phyloP scores from a whole-genome alignment of 139 green algal species.

The Pleodorina starrii region DNA sequence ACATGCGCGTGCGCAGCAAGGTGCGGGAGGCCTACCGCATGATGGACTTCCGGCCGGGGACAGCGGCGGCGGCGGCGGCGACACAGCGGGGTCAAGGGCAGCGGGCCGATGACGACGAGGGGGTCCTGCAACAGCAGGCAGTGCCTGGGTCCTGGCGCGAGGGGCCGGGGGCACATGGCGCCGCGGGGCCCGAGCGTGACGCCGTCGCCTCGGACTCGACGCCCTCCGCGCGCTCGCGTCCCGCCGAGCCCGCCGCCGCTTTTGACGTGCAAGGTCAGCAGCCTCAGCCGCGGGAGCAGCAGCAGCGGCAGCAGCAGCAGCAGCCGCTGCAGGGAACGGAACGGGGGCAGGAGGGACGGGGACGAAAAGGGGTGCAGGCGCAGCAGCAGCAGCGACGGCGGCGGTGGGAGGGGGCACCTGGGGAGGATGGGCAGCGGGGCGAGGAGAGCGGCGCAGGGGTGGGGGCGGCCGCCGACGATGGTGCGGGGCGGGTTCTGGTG shows the following conservation, averaged over 20 bases:
- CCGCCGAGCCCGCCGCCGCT: no score
- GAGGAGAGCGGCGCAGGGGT: neutral
- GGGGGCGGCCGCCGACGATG: neutral
- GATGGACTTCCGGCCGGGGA: neutral
- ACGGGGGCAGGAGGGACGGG: neutral
- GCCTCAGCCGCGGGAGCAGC: no score
- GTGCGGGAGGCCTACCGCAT: slow-evolving; percentile 28
- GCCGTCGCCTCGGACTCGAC: no score
- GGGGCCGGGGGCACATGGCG: no score
- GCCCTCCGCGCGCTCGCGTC: no score
- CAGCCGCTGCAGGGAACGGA: neutral
- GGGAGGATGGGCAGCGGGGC: neutral
- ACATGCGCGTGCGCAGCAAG: slow-evolving; percentile 31
- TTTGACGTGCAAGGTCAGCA: no score
- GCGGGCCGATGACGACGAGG: no score
- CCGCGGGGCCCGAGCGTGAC: no score
- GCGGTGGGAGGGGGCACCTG: neutral
- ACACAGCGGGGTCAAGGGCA: neutral
- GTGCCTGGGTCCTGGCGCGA: no score
- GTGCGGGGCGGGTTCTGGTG: slow-evolving; percentile 7
- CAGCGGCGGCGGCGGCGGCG: neutral
- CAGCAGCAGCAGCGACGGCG: neutral
- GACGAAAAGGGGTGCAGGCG: neutral
- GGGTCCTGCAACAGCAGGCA: neutral
- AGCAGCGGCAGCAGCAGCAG: no score